phyloP scores from a whole-genome alignment of 176 grass and related monocot species.

The Echinochloa phyllopogon region DNA sequence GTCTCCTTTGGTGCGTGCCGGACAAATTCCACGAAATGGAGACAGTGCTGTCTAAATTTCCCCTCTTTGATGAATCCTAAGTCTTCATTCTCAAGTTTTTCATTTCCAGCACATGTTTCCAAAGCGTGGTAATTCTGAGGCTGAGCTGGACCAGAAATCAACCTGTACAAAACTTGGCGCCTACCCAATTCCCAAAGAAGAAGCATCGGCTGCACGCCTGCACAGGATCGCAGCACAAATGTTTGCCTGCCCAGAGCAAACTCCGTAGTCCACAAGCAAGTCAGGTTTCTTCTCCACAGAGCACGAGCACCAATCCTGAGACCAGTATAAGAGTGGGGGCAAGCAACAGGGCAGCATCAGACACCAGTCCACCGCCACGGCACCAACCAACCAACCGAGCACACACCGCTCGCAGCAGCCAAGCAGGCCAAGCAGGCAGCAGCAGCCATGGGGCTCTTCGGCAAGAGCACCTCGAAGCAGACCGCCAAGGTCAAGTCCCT shows the following conservation, averaged over 20 bases:
- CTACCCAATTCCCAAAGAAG: slow-evolving; percentile 37
- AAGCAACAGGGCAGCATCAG: not conserved
- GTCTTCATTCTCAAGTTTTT: not conserved
- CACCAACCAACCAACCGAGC: not conserved
- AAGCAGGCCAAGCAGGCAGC: not conserved
- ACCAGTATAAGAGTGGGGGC: slow-evolving; percentile 3
- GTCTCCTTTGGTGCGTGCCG: not conserved
- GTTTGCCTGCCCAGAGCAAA: not conserved
- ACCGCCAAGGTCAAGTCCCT: slow-evolving; percentile 55
- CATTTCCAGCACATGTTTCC: not conserved
- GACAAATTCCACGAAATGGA: not conserved
- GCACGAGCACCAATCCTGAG: slow-evolving; percentile 1
- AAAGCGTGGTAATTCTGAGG: not conserved
- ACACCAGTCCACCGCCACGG: not conserved
- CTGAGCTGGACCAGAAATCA: not conserved
- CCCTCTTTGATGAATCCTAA: not conserved
- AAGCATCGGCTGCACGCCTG: not conserved
- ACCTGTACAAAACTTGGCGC: slow-evolving; percentile 24
- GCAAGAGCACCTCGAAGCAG: slow-evolving; percentile 54
- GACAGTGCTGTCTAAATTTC: not conserved
- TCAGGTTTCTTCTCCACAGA: slow-evolving; percentile 17
- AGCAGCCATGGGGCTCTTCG: slow-evolving; percentile 51
- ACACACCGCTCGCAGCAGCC: not conserved
- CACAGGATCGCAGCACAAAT: not conserved
- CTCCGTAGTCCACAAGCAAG: slow-evolving; percentile 52